These are phyloP conservation scores for Trichosporon asahii DNA, from an alignment of 1,284 basidiomycete species.

Conservation along the genomic window DNA sequence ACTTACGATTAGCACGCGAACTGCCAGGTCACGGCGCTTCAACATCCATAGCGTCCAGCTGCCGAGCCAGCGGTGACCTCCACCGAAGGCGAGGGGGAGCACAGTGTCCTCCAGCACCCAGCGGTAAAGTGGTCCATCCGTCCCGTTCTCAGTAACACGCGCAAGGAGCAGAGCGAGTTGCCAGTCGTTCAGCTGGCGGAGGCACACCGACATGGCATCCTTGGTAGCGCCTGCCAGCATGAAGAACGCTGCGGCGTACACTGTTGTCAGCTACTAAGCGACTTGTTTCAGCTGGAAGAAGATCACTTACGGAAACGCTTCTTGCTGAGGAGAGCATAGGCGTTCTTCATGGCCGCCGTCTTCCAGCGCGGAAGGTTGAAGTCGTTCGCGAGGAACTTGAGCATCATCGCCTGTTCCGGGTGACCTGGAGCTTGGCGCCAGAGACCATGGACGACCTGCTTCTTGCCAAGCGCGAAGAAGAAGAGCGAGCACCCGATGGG, in stretches of 20 bases:
- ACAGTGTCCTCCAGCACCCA: conserved; percentile 70
- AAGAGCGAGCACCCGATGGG: conserved; percentile 84
- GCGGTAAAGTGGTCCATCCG: conserved; percentile 68
- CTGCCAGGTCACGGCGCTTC: conserved; percentile 75
- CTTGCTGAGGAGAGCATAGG: conserved; percentile 86
- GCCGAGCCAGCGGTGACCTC: conserved; percentile 91
- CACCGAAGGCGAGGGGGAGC: conserved; percentile 75
- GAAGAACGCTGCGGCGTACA: conserved; percentile 97
- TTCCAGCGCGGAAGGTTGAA: conserved; percentile 82
- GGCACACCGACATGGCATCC: conserved; percentile 88
- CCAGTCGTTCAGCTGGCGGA: conserved; percentile 83
- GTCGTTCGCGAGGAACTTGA: conserved; percentile 89
- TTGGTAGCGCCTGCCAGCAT: conserved; percentile 81
- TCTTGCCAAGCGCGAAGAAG: conserved; percentile 92
- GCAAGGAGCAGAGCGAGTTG: conserved; percentile 85
- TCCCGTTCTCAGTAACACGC: conserved; percentile 67
- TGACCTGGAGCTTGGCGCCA: conserved; percentile 97
- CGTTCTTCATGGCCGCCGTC: conserved; percentile 93
- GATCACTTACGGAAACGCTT: conserved; percentile 80
- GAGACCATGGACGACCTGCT: conserved; percentile 83
- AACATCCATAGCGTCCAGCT: conserved; percentile 95
- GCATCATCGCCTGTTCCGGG: conserved; percentile 82
- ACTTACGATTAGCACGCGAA: conserved; percentile 53
- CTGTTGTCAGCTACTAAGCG: conserved; percentile 52
- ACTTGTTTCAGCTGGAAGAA: background rate